Evolutionary conservation across 2,329 filamentous ascomycete genomes (phyloP).

Genomic region (Colletotrichum sp.): DNA sequence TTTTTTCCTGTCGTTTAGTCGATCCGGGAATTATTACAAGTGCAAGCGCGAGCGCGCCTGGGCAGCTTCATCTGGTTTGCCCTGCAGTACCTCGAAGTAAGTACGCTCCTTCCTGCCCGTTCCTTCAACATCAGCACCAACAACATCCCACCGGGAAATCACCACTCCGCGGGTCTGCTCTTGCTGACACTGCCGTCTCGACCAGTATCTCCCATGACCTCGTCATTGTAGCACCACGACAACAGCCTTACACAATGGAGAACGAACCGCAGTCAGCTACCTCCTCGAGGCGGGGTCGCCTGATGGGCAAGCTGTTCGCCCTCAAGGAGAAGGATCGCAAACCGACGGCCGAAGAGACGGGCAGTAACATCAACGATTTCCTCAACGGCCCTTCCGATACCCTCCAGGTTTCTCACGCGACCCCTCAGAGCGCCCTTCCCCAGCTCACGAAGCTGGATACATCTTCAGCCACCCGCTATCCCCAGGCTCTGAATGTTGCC

Average conservation of each 20-base stretch:
- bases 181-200: background rate
- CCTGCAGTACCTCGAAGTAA: slow-evolving; percentile 2
- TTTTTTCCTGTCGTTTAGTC: background rate
- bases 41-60: background rate
- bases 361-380: slow-evolving; percentile 62
- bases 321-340: slow-evolving; percentile 52
- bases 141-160: background rate
- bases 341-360: slow-evolving; percentile 36
- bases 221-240: background rate
- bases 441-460: slow-evolving; percentile 60
- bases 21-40: background rate
- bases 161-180: background rate
- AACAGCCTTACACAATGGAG: slow-evolving; percentile 42
- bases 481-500: slow-evolving; percentile 54
- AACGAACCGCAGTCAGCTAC: slow-evolving; percentile 44
- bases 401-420: slow-evolving; percentile 56
- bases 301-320: slow-evolving; percentile 69
- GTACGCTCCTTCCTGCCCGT: background rate
- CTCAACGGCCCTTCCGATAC: slow-evolving; percentile 61
- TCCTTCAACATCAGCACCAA: background rate
- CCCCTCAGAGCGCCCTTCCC: slow-evolving; percentile 48
- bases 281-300: slow-evolving; percentile 54
- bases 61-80: slow-evolving; percentile 2
- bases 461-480: slow-evolving; percentile 58
- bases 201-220: slow-evolving; percentile 11